phyloP scores from a whole-genome alignment of 2,329 filamentous ascomycete species.

The Pyrenophora graminea region DNA sequence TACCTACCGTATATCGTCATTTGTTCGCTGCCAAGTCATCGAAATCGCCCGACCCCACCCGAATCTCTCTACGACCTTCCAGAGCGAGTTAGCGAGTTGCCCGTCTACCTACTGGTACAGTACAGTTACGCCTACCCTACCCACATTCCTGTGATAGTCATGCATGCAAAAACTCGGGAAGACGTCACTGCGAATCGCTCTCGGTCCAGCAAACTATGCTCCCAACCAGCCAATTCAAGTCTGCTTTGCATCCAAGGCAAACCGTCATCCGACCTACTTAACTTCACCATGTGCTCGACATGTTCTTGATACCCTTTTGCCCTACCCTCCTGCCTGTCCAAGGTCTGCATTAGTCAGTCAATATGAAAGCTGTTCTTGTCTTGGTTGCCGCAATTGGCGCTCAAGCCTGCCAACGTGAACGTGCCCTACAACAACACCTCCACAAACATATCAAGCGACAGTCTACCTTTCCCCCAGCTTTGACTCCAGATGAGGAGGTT shows the following conservation, averaged over 20 bases:
- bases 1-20: slow-evolving; percentile 26
- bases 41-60: slow-evolving; percentile 19
- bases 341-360: slow-evolving; percentile 9
- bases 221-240: neutral
- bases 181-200: slow-evolving; percentile 2
- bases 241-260: no score
- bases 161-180: slow-evolving; percentile 6
- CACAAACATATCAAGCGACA: slow-evolving; percentile 37
- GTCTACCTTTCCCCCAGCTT: slow-evolving; percentile 36
- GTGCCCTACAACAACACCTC: slow-evolving; percentile 26
- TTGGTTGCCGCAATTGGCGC: slow-evolving; percentile 37
- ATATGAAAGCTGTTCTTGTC: slow-evolving; percentile 34
- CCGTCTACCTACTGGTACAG: slow-evolving; percentile 3
- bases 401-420: slow-evolving; percentile 43
- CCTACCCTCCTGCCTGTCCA: neutral
- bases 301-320: slow-evolving; percentile 1
- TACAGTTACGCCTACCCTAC: slow-evolving; percentile 8
- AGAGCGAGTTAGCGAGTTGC: slow-evolving; percentile 31
- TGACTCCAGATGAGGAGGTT: slow-evolving; percentile 46
- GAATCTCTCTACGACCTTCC: slow-evolving; percentile 37
- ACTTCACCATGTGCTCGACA: slow-evolving; percentile 5
- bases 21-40: slow-evolving; percentile 27
- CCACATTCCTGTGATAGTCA: neutral
- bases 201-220: slow-evolving; percentile 8
- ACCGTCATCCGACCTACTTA: slow-evolving; percentile 30